These are phyloP conservation scores for Nyssa sinensis DNA, from an alignment of 148 eudicot genomes.

Conservation along the genomic window DNA sequence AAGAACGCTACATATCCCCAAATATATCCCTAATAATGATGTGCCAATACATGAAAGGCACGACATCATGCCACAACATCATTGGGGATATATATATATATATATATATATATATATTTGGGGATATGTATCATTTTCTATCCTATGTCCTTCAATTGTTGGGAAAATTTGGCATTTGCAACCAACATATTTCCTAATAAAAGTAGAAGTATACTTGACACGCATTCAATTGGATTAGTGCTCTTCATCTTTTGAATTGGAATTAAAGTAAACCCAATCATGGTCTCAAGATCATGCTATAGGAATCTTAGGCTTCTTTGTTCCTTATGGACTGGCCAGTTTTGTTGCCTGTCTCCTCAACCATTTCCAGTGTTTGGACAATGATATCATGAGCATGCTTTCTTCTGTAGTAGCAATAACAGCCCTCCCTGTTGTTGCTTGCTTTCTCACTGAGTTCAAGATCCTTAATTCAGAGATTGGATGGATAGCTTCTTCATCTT, in stretches of 20 bases:
- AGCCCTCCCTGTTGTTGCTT: constrained; percentile 43
- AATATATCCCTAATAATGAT: no score
- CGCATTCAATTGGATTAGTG: constrained; percentile 40
- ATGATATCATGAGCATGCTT: constrained; percentile 20
- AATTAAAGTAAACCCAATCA: constrained; percentile 38
- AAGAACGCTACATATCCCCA: no score
- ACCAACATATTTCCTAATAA: constrained; percentile 30
- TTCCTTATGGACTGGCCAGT: constrained; percentile 32
- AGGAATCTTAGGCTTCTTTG: constrained; percentile 34
- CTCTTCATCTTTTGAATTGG: constrained; percentile 42
- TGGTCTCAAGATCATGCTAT: constrained; percentile 36
- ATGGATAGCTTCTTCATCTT: constrained; percentile 45
- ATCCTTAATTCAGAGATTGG: constrained; percentile 51
- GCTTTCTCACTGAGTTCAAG: constrained; percentile 46
- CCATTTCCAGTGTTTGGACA: constrained; percentile 22
- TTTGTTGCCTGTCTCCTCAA: constrained; percentile 29
- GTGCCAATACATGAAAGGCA: no score
- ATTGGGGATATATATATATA: no score
- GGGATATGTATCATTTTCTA: no score
- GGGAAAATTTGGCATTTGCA: constrained; percentile 28
- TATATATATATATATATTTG: background rate
- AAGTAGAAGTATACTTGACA: constrained; percentile 33
- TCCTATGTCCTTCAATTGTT: constrained; percentile 46
- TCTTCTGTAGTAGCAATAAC: constrained; percentile 36
- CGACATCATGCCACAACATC: background rate